Base-by-base conservation (phyloP, 495 filamentous ascomycete genomes). In the Podospora conica region DNA sequence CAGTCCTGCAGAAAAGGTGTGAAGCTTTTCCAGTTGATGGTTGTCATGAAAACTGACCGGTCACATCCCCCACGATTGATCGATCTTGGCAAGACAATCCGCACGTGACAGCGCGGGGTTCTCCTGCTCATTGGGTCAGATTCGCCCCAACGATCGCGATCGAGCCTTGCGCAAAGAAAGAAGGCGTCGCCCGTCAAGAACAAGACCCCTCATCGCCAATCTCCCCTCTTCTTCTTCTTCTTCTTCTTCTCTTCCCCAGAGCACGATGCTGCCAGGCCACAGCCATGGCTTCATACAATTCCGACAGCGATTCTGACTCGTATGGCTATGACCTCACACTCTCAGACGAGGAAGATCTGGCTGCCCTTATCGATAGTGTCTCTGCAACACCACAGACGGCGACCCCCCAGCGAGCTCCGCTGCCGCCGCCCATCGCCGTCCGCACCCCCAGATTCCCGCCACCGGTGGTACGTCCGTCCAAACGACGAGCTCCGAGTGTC, bases 311-410 rank as follows among this genome's bases (percentile, higher is more conserved):
- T 61, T 73, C 58, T 66, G 77, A 78, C 67, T 87, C 91, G 64
- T 93, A 91, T 80, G 89, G 88, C 24, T 91, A 88, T 28, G 88
- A 91, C 64, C 87, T 91, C 66, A 85, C 86, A 0, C 75, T 79
- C 11, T 88, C 88, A 59, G 89, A 92, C 28, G 81, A 82, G 66
- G 70, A 71, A 28, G n/a, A 65, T 3, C 65, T 79, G 25, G 60
- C 29, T 21, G 66, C 65, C 22, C 25, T 70, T 18, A 57, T 64
- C 60, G 73, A 74, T 57, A 56, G 53, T 55, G n/a, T 74, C 24
- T 65, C 68, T n/a, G n/a, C n/a, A n/a, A n/a, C n/a, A n/a, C n/a
- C n/a, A n/a, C n/a, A n/a, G 55, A 33, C 66, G 53, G 58, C 67
- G 7, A 24, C 40, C 7, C 28, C 59, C 15, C 28, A 9, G 25